These are phyloP conservation scores for Botrytis paeoniae DNA, from an alignment of 2,329 filamentous ascomycete species.

Conservation along the genomic window DNA sequence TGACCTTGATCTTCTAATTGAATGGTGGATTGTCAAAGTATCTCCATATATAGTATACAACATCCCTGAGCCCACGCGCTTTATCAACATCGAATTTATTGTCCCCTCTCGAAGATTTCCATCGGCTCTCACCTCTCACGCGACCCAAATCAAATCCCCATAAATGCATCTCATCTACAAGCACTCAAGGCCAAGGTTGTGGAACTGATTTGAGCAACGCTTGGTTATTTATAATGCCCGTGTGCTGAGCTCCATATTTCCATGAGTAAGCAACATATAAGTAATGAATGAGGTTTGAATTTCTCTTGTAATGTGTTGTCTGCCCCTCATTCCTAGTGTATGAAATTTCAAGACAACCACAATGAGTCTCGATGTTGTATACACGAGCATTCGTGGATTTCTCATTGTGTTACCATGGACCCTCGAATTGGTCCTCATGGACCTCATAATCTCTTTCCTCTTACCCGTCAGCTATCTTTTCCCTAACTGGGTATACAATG, in stretches of 20 bases:
- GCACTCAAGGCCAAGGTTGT: not conserved
- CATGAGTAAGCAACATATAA: conserved; percentile 10
- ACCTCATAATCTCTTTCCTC: conserved; percentile 49
- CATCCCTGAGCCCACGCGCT: not conserved
- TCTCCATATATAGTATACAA: not conserved
- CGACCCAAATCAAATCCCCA: not conserved
- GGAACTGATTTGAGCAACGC: not conserved
- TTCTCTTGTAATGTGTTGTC: conserved; percentile 9
- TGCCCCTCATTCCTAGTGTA: not conserved
- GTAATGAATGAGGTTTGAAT: not conserved
- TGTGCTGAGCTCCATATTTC: conserved; percentile 16
- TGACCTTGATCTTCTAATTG: not conserved
- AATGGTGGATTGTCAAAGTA: not conserved
- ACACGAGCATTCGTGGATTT: conserved; percentile 44
- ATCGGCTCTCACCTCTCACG: not conserved
- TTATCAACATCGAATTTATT: not conserved
- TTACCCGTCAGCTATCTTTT: conserved; percentile 47
- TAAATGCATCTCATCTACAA: not conserved
- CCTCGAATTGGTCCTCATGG: conserved; percentile 50
- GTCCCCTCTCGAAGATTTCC: not conserved
- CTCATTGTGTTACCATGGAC: conserved; percentile 51
- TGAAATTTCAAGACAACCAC: not conserved
- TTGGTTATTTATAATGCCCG: conserved; percentile 3
- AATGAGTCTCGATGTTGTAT: conserved; percentile 6
- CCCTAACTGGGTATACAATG: conserved; percentile 51